phyloP scores from a whole-genome alignment of 345 rosid genomes.

The Melastoma malabathricum region DNA sequence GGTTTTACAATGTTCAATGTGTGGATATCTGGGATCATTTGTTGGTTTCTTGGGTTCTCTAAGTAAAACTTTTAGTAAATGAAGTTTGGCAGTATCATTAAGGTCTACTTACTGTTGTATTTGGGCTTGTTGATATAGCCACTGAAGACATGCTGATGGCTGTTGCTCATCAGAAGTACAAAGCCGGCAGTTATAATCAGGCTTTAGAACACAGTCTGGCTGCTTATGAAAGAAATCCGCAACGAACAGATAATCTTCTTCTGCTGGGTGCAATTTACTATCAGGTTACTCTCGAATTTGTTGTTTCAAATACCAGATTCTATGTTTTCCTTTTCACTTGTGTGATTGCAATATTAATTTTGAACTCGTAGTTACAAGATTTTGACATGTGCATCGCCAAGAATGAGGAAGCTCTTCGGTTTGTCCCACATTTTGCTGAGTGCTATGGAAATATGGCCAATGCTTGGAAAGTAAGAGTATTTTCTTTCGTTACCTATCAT shows the following conservation, averaged over 20 bases:
- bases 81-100: background rate
- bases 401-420: conserved; percentile 91
- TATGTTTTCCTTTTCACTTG: too few relatives aligned
- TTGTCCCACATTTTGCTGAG: conserved; percentile 92
- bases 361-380: conserved; percentile 53
- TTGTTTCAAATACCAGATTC: too few relatives aligned
- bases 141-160: conserved; percentile 63
- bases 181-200: conserved; percentile 64
- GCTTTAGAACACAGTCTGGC: conserved; percentile 71
- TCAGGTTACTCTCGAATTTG: conserved; percentile 37
- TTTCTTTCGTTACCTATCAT: background rate
- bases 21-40: too few relatives aligned
- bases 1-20: too few relatives aligned
- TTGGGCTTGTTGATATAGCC: conserved; percentile 22
- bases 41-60: background rate
- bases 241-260: conserved; percentile 89
- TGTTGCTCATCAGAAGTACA: conserved; percentile 79
- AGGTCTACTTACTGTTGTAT: conserved; percentile 1
- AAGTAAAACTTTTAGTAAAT: background rate
- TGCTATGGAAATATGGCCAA: conserved; percentile 99
- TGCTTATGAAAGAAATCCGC: conserved; percentile 61
- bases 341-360: background rate
- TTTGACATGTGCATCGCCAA: conserved; percentile 91
- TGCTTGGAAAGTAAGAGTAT: conserved; percentile 76
- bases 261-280: conserved; percentile 90